phyloP scores from a whole-genome alignment of 805 yeast species.

The Metschnikowia gruessii region DNA sequence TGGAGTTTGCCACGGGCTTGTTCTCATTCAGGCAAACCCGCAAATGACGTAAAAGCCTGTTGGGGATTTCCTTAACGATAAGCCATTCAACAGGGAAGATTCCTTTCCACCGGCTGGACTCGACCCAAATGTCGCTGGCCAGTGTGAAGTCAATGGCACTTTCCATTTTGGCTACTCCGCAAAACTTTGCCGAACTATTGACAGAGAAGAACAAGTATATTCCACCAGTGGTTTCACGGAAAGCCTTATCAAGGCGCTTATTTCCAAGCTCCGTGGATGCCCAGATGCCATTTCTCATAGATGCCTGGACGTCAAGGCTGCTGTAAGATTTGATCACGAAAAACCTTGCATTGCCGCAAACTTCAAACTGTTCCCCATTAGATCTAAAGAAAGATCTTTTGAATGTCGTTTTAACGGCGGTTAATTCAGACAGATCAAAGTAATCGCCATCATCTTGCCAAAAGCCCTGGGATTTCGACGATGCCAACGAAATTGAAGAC shows the following conservation, averaged over 20 bases:
- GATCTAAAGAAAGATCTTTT: slow-evolving; percentile 3
- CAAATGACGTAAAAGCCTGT: slow-evolving; percentile 45
- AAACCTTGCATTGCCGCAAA: slow-evolving; percentile 24
- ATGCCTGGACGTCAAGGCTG: slow-evolving; percentile 47
- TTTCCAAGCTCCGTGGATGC: slow-evolving; percentile 59
- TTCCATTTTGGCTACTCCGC: slow-evolving; percentile 52
- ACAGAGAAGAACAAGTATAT: slow-evolving; percentile 56
- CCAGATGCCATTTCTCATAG: slow-evolving; percentile 52
- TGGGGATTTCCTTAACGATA: slow-evolving; percentile 49
- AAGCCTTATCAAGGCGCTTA: slow-evolving; percentile 48
- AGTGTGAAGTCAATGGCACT: slow-evolving; percentile 33
- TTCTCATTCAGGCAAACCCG: slow-evolving; percentile 44
- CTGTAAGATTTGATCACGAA: slow-evolving; percentile 57
- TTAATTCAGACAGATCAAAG: slow-evolving; percentile 1
- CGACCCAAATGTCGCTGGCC: slow-evolving; percentile 46
- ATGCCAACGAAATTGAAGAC: slow-evolving; percentile 5
- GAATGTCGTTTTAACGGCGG: not conserved
- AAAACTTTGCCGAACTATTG: slow-evolving; percentile 45
- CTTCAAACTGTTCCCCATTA: slow-evolving; percentile 3
- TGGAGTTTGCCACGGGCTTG: slow-evolving; percentile 54
- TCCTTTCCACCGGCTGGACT: slow-evolving; percentile 49
- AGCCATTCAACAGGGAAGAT: slow-evolving; percentile 56
- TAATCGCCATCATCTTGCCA: slow-evolving; percentile 4
- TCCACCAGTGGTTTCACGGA: slow-evolving; percentile 25
- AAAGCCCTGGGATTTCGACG: slow-evolving; percentile 1